Base-by-base conservation (phyloP, 176 grass and related monocot species). In the Aegilops umbellulata region DNA sequence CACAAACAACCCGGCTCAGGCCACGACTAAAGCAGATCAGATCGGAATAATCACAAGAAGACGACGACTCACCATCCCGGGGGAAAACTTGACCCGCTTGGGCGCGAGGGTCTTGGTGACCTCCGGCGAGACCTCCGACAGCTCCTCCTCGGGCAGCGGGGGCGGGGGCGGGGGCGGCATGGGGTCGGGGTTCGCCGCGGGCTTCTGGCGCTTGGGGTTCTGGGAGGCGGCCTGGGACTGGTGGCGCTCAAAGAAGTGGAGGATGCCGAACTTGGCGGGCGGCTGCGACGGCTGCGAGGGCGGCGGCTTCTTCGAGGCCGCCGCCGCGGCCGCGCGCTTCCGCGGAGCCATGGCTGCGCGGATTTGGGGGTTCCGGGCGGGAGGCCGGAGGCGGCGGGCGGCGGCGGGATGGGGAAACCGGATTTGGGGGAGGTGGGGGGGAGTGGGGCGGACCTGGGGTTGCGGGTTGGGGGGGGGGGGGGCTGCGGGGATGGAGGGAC, bases 201-300 rank as follows among this genome's bases (percentile, higher is more conserved):
- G 32, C 51, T 85, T 86, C 84, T 92, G 85, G 47, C 63, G 55
- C 83, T 89, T 42, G 47, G 82, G 61, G 53, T 39, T 66, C 70
- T 90, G 86, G 66, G 91, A 79, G 80, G 78, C 82, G 61, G 84
- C 88, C 87, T 93, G 92, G 38, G 94, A 91, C 77, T 95, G 95
- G 74, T 95, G 95, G 74, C 95, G 95, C 91, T 98, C 95, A 72
- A 98, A 98, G 80, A 98, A 98, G 77, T 95, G 93, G 66, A 71
- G 95, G 85, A 98, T 98, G 68, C 95, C 95, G 68, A 92, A 98
- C 91, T 94, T 98, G 72, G 95, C 80, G 32, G 91, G 93, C 88
- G 89, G 93, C 88, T 94, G 85, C 71, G 93, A 92, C 11, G 91
- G 64, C 78, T 94, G 88, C 78, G 86, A 86, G n/a, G 89, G 31